Evolutionary conservation across 768 basidiomycete species (phyloP).

Genomic region (Kwoniella heveanensis): DNA sequence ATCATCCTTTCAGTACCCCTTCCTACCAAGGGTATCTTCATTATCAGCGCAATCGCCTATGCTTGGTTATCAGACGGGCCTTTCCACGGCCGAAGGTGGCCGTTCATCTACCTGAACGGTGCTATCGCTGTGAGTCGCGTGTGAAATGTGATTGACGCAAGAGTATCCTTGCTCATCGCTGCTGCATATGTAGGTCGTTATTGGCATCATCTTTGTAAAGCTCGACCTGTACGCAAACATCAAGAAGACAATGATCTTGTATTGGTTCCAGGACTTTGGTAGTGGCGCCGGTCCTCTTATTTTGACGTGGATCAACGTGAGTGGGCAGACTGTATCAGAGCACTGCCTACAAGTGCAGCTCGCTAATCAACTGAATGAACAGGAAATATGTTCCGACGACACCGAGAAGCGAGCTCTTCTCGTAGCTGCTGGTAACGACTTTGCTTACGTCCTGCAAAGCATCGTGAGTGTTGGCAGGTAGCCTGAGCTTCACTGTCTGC

Average conservation of each 20-base stretch:
- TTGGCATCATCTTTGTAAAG: slow-evolving; percentile 19
- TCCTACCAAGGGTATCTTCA: slow-evolving; percentile 23
- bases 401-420: slow-evolving; percentile 40
- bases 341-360: background rate
- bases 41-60: slow-evolving; percentile 26
- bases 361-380: background rate
- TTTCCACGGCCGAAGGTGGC: slow-evolving; percentile 35
- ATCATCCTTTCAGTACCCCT: slow-evolving; percentile 19
- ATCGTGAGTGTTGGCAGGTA: slow-evolving; percentile 34
- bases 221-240: slow-evolving; percentile 25
- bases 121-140: background rate
- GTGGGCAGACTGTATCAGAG: background rate
- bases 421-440: slow-evolving; percentile 40
- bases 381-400: slow-evolving; percentile 31
- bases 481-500: too few relatives aligned
- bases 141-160: background rate
- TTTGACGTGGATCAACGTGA: slow-evolving; percentile 43
- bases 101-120: slow-evolving; percentile 26
- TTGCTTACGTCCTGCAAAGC: slow-evolving; percentile 42
- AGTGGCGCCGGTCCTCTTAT: slow-evolving; percentile 36
- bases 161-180: background rate
- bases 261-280: slow-evolving; percentile 28
- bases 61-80: slow-evolving; percentile 45
- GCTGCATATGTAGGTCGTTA: slow-evolving; percentile 18
- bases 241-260: slow-evolving; percentile 24